Conservation (phyloP, 2,329 filamentous ascomycete species). For the Cercospora janseana region DNA sequence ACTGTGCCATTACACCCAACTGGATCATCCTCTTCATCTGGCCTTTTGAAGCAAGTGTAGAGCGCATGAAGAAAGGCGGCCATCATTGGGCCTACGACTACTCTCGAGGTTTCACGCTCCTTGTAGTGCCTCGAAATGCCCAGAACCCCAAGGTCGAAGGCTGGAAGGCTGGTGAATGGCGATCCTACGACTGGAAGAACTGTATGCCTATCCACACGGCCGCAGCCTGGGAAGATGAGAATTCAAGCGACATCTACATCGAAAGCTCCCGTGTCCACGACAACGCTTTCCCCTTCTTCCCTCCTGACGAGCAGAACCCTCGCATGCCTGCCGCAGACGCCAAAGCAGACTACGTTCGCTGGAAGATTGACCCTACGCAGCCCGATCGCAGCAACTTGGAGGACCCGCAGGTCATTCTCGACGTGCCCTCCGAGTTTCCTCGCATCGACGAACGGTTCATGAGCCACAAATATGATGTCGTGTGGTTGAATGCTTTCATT, state of each 20-base stretch:
- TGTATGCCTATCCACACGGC: constrained; percentile 46
- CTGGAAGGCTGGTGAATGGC: constrained; percentile 17
- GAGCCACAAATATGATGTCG: constrained; percentile 41
- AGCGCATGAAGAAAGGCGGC: constrained; percentile 40
- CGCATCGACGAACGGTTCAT: constrained; percentile 48
- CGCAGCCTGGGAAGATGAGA: constrained; percentile 44
- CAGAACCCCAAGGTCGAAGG: constrained; percentile 18
- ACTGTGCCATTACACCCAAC: constrained; percentile 43
- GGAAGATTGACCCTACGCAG: constrained; percentile 41
- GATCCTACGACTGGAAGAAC: constrained; percentile 26
- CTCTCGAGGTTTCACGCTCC: constrained; percentile 27
- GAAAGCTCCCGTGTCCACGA: constrained; percentile 42
- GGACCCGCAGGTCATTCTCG: constrained; percentile 37
- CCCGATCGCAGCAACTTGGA: constrained; percentile 31
- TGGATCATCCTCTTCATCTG: constrained; percentile 42
- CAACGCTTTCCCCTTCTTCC: constrained; percentile 48
- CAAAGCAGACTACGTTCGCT: constrained; percentile 46
- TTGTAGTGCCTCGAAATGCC: constrained; percentile 27
- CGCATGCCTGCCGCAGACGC: constrained; percentile 36
- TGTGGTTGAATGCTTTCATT: constrained; percentile 45
- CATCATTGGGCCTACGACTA: constrained; percentile 43
- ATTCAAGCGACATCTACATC: constrained; percentile 41
- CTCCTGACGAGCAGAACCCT: constrained; percentile 35
- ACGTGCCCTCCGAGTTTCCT: constrained; percentile 46
- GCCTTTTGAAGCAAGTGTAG: constrained; percentile 39